phyloP scores from a whole-genome alignment of 352 stramenopile genomes.

The Pythium apleroticum region DNA sequence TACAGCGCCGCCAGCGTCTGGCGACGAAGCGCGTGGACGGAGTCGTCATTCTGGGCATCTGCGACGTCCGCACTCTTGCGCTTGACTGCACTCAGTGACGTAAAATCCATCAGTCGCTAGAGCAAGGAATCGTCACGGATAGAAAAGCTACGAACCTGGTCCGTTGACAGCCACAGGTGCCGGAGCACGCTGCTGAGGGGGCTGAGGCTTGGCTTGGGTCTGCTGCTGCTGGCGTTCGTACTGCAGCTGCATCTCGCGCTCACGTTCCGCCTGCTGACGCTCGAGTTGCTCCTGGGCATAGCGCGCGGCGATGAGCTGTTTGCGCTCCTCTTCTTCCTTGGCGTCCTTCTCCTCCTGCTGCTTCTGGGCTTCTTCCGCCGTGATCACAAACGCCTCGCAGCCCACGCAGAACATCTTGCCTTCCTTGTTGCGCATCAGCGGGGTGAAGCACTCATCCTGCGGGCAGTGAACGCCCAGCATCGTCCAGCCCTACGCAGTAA shows the following conservation, averaged over 20 bases:
- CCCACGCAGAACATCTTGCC: slow-evolving; percentile 79
- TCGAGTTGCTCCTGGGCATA: slow-evolving; percentile 34
- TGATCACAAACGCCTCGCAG: slow-evolving; percentile 74
- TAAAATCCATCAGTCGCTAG: background rate
- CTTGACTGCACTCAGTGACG: slow-evolving; percentile 30
- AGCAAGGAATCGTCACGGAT: background rate
- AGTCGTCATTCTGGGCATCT: slow-evolving; percentile 35
- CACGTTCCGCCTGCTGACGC: slow-evolving; percentile 25
- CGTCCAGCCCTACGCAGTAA: slow-evolving; percentile 56
- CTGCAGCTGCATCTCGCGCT: slow-evolving; percentile 24
- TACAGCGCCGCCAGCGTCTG: slow-evolving; percentile 66
- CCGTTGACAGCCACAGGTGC: slow-evolving; percentile 10
- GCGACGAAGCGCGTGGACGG: slow-evolving; percentile 43
- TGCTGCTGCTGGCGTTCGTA: slow-evolving; percentile 24
- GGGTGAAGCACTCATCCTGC: slow-evolving; percentile 69
- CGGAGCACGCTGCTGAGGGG: slow-evolving; percentile 14
- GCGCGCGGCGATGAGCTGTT: slow-evolving; percentile 28
- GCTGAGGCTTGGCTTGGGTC: slow-evolving; percentile 40
- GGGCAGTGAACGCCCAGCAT: slow-evolving; percentile 72
- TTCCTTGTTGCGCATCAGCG: slow-evolving; percentile 76
- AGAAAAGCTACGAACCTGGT: slow-evolving; percentile 27
- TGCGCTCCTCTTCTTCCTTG: slow-evolving; percentile 22
- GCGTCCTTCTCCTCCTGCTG: slow-evolving; percentile 47
- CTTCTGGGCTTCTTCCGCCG: slow-evolving; percentile 65
- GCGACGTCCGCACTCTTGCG: slow-evolving; percentile 45